These are phyloP conservation scores for Floccularia luteovirens DNA, from an alignment of 768 basidiomycete genomes.

Conservation along the genomic window DNA sequence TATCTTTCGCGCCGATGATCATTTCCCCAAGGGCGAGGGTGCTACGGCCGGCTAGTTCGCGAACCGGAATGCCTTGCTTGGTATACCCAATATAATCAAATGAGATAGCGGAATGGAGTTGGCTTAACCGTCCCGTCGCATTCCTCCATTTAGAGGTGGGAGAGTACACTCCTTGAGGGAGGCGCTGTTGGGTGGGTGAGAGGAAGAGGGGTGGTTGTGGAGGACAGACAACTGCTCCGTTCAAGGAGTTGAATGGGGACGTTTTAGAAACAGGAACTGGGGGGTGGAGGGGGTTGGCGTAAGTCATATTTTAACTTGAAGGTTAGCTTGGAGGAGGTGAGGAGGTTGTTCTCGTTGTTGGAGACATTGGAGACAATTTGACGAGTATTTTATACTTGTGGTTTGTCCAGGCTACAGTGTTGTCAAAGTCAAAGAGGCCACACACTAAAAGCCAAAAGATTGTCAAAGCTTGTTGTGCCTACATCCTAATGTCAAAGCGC, in stretches of 20 bases:
- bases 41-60: slow-evolving; percentile 31
- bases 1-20: slow-evolving; percentile 31
- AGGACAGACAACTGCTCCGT: slow-evolving; percentile 12
- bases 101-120: slow-evolving; percentile 18
- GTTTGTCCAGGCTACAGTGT: too few relatives aligned
- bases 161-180: slow-evolving; percentile 24
- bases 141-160: slow-evolving; percentile 16
- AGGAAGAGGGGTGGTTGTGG: slow-evolving; percentile 15
- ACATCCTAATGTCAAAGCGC: too few relatives aligned
- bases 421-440: too few relatives aligned
- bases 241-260: slow-evolving; percentile 20
- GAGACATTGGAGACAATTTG: slow-evolving; percentile 8
- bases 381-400: slow-evolving; percentile 20
- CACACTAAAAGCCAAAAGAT: too few relatives aligned
- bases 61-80: slow-evolving; percentile 37
- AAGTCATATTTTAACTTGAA: slow-evolving; percentile 22
- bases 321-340: slow-evolving; percentile 19
- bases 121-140: slow-evolving; percentile 14
- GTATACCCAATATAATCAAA: slow-evolving; percentile 37
- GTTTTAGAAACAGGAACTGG: slow-evolving; percentile 20
- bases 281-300: slow-evolving; percentile 36
- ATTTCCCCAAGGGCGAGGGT: slow-evolving; percentile 23
- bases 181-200: slow-evolving; percentile 23
- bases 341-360: slow-evolving; percentile 10
- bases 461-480: too few relatives aligned